phyloP scores from a whole-genome alignment of 2,329 filamentous ascomycete species.

The Apiospora koreana region DNA sequence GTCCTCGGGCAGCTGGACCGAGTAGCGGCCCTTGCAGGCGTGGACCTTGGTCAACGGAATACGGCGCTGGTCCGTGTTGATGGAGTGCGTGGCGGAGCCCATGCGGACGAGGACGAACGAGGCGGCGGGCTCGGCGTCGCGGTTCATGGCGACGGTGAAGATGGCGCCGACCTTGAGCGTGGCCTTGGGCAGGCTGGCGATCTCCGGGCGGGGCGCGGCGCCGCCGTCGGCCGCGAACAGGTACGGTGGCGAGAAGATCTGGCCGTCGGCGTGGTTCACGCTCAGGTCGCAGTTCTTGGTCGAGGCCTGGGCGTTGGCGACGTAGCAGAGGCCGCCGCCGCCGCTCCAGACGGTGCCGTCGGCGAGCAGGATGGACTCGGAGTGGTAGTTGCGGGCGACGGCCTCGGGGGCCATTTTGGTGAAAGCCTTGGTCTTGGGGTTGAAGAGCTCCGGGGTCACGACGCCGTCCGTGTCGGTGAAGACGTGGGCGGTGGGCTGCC shows the following conservation, averaged over 20 bases:
- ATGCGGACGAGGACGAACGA: constrained; percentile 48
- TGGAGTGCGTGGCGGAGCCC: constrained; percentile 52
- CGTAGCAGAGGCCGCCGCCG: constrained; percentile 54
- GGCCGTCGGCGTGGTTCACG: constrained; percentile 53
- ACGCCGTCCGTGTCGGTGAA: constrained; percentile 46
- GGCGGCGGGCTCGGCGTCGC: constrained; percentile 24
- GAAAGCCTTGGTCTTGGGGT: constrained; percentile 43
- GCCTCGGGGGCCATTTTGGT: constrained; percentile 36
- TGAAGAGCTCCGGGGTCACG: constrained; percentile 47
- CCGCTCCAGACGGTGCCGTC: constrained; percentile 52
- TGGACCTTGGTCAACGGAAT: constrained; percentile 41
- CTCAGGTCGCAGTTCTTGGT: constrained; percentile 34
- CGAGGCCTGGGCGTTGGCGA: constrained; percentile 28
- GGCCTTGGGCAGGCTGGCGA: constrained; percentile 33
- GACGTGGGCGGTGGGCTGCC: constrained; percentile 41
- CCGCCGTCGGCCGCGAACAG: constrained; percentile 48
- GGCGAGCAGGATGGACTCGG: constrained; percentile 47
- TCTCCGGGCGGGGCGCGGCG: constrained; percentile 41
- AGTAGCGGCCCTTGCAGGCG: constrained; percentile 35
- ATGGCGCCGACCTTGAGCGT: constrained; percentile 32
- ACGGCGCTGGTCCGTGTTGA: constrained; percentile 60
- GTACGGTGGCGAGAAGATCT: constrained; percentile 59
- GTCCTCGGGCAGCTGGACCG: constrained; percentile 45
- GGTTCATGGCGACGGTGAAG: constrained; percentile 29
- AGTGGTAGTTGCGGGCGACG: constrained; percentile 52